Evolutionary conservation across 192 early-diverging fungal genomes (phyloP), one percentile per base, ranked within the genome.

Genomic region (Piromyces sp.): DNA sequence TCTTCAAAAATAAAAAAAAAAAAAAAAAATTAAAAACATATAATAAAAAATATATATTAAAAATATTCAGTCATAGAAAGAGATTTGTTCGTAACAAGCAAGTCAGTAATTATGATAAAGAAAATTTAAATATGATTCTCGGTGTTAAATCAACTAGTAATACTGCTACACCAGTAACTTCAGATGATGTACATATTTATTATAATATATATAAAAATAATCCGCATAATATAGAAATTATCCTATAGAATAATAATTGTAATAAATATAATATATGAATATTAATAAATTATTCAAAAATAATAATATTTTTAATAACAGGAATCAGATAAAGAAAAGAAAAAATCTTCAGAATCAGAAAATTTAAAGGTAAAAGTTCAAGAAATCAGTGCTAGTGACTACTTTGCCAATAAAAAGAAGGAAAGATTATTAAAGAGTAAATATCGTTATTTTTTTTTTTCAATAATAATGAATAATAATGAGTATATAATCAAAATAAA

Each of bases 21-120:
- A n/a, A n/a, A n/a, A n/a, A n/a, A n/a, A n/a, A n/a, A n/a, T n/a
- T n/a, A n/a, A n/a, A n/a, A n/a, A n/a, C n/a, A n/a, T n/a, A n/a
- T 6, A 33, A 33, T 33, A 33, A 33, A 33, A 33, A 6, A 33
- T 33, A 33, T 6, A 6, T 6, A 33, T 6, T 33, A 33, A 3
- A 33, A 33, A 33, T 33, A 33, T 9, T 6, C 31, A 87, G 84
- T 30, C 88, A 90, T 79, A 85, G 89, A 19, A 83, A 85, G 22
- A 90, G 90, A 82, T 90, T 90, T 80, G 81, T 89, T 30, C 78
- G 83, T 29, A 90, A 90, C 85, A 90, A 90, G 78, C 40, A 81
- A 29, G 89, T 90, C 13, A 83, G 81, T 29, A 83, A 83, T 51
- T 90, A 83, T 83, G 84, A 86, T 80, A 26, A 78, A 13, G 80